Percentiles rank a stretch among this genome's conserved stretches.
Conservation (phyloP, 257 asterid species). For the Capsicum baccatum region DNA sequence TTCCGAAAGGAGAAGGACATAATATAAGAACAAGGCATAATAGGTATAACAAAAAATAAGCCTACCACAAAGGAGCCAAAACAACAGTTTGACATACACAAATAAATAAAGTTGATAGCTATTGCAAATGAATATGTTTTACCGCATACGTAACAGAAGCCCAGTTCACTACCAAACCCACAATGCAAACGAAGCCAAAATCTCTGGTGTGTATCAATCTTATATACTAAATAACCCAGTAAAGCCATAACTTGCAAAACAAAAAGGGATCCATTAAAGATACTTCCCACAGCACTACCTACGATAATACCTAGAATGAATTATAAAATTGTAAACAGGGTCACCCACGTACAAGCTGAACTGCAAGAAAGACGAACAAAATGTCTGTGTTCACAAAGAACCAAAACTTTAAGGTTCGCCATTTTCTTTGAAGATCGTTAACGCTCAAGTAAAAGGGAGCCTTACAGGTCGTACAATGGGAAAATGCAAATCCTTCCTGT, state of each 20-base stretch:
- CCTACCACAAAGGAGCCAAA: neutral
- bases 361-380: no score
- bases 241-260: slow-evolving; percentile 66
- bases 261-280: slow-evolving; percentile 17
- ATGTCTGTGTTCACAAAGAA: no score
- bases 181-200: slow-evolving; percentile 75
- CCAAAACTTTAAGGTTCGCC: no score
- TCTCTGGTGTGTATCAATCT: slow-evolving; percentile 65
- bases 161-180: slow-evolving; percentile 71
- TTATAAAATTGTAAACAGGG: neutral
- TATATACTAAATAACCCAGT: slow-evolving; percentile 69
- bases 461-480: no score
- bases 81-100: neutral
- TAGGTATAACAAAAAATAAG: no score
- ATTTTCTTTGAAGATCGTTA: slow-evolving; percentile 64
- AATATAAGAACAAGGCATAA: no score
- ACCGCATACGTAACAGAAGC: slow-evolving; percentile 59
- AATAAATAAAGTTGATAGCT: neutral
- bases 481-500: no score
- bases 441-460: slow-evolving; percentile 89
- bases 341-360: no score
- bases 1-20: no score
- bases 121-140: slow-evolving; percentile 23
- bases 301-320: neutral
- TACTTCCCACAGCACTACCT: neutral